phyloP scores from a whole-genome alignment of 2,329 filamentous ascomycete genomes.

The Cyanodermella asteris region DNA sequence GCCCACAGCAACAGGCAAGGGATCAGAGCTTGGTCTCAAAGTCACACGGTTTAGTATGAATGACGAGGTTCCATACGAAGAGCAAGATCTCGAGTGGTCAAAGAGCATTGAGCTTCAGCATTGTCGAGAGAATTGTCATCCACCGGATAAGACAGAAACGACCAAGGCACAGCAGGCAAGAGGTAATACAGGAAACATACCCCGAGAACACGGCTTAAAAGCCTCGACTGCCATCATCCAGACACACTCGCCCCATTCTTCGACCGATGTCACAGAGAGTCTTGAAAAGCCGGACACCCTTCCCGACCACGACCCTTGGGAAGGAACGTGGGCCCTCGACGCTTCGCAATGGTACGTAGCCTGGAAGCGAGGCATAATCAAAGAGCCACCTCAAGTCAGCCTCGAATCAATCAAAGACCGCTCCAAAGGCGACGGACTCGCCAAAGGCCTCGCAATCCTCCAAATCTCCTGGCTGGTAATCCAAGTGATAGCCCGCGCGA shows the following conservation, averaged over 20 bases:
- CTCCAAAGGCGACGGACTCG: constrained; percentile 10
- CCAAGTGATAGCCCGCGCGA: constrained; percentile 8
- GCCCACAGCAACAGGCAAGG: no score
- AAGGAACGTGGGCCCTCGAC: constrained; percentile 7
- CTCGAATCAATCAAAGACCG: constrained; percentile 8
- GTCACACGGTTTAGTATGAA: no score
- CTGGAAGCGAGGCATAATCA: constrained; percentile 8
- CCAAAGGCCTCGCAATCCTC: constrained; percentile 10
- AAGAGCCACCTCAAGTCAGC: constrained; percentile 7
- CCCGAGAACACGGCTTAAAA: no score
- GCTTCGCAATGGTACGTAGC: constrained; percentile 9
- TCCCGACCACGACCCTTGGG: constrained; percentile 3
- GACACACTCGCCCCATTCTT: no score
- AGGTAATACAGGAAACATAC: no score
- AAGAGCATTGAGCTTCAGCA: constrained; percentile 2
- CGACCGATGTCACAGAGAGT: neutral
- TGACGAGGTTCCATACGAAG: constrained; percentile 3
- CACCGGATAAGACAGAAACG: no score
- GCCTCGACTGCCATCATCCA: no score
- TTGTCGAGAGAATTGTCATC: constrained; percentile 4
- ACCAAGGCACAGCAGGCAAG: no score
- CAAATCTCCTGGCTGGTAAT: constrained; percentile 11
- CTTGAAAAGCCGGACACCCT: neutral
- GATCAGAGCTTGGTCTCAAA: no score
- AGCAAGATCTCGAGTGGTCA: constrained; percentile 3